A percentile compares a stretch with the other conserved stretches of the same genome.
phyloP scores from a whole-genome alignment of 129 eudicot species.

The Centaurea solstitialis region DNA sequence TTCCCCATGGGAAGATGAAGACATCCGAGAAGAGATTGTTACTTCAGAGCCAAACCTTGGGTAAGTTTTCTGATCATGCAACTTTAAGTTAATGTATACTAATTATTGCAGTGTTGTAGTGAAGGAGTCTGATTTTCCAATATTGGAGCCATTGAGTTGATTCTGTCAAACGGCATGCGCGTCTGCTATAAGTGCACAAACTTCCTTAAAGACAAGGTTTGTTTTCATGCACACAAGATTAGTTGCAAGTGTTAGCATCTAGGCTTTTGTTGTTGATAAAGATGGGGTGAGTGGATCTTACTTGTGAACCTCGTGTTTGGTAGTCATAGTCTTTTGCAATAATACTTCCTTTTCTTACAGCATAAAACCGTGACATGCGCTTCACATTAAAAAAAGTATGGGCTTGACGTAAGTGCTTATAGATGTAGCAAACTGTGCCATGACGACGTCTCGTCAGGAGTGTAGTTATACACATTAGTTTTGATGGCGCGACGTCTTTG shows the following conservation, averaged over 20 bases:
- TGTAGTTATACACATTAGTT: too few relatives aligned
- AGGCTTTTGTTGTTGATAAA: not conserved
- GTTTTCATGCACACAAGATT: not conserved
- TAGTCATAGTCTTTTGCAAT: not conserved
- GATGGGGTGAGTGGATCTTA: not conserved
- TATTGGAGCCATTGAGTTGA: conserved; percentile 60
- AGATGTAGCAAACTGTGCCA: too few relatives aligned
- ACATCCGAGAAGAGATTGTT: conserved; percentile 86
- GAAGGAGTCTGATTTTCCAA: conserved; percentile 39
- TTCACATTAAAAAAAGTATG: too few relatives aligned
- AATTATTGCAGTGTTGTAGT: conserved; percentile 41
- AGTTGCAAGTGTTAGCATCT: not conserved
- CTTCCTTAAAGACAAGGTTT: conserved; percentile 72
- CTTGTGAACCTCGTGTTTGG: not conserved
- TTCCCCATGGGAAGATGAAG: conserved; percentile 77
- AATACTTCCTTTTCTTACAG: not conserved
- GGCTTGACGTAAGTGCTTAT: too few relatives aligned
- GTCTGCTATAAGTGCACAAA: conserved; percentile 78
- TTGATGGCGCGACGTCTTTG: too few relatives aligned
- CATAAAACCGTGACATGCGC: too few relatives aligned
- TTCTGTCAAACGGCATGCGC: conserved; percentile 71
- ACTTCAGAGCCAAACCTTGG: conserved; percentile 65
- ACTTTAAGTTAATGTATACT: not conserved
- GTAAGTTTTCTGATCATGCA: conserved; percentile 42
- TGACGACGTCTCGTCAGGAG: too few relatives aligned